These are phyloP conservation scores for Fusarium pseudoanthophilum DNA, from an alignment of 2,329 filamentous ascomycete genomes.

Conservation along the genomic window DNA sequence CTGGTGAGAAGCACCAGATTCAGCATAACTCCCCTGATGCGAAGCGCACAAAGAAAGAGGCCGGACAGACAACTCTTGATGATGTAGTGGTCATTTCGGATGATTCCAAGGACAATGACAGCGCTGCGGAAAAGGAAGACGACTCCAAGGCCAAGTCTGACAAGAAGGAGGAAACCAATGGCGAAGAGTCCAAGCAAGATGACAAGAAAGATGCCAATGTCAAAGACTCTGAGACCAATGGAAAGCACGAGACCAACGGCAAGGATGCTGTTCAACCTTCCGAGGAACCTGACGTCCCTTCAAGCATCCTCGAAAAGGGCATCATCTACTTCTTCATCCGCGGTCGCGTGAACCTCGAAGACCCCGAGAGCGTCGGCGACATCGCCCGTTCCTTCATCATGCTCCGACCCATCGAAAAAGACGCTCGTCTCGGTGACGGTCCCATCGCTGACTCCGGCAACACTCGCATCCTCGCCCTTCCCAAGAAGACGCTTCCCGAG, in stretches of 20 bases:
- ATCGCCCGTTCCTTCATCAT: slow-evolving; percentile 84
- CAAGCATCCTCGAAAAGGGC: slow-evolving; percentile 82
- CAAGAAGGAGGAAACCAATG: not conserved
- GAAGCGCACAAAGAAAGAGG: slow-evolving; percentile 44
- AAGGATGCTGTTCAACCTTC: slow-evolving; percentile 34
- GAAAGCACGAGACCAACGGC: not conserved
- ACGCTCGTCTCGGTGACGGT: slow-evolving; percentile 68
- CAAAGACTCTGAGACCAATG: slow-evolving; percentile 1
- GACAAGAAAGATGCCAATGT: not conserved
- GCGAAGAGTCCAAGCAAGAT: not conserved
- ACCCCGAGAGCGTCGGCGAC: slow-evolving; percentile 75
- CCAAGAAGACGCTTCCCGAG: slow-evolving; percentile 84
- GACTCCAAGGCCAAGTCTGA: not conserved
- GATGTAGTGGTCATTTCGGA: slow-evolving; percentile 21
- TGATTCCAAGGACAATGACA: not conserved
- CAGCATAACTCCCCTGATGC: slow-evolving; percentile 40
- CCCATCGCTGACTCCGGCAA: slow-evolving; percentile 64
- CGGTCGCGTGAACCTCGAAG: slow-evolving; percentile 76
- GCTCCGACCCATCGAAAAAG: slow-evolving; percentile 75
- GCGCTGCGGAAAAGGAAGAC: slow-evolving; percentile 7
- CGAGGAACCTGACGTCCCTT: slow-evolving; percentile 50
- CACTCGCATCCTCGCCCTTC: slow-evolving; percentile 79
- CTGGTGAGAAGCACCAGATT: slow-evolving; percentile 47
- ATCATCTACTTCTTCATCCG: slow-evolving; percentile 93
- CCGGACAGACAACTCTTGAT: slow-evolving; percentile 39